These are phyloP conservation scores for Microsporum audouinii DNA, from an alignment of 2,329 filamentous ascomycete genomes.

Conservation along the genomic window DNA sequence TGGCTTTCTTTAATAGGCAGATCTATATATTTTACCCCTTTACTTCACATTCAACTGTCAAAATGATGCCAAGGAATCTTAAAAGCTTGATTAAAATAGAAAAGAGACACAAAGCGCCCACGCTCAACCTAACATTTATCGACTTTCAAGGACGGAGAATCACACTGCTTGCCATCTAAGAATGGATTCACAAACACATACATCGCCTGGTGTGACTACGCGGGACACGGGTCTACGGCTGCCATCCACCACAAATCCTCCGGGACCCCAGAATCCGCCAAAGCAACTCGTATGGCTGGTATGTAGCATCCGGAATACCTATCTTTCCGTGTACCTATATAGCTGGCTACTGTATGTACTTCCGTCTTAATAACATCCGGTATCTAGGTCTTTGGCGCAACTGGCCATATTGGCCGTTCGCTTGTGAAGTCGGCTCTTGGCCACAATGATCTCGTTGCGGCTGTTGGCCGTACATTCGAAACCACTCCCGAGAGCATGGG, in stretches of 20 bases:
- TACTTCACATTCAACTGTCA: background rate
- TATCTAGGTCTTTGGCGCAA: slow-evolving; percentile 74
- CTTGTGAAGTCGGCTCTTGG: slow-evolving; percentile 71
- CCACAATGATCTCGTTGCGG: slow-evolving; percentile 72
- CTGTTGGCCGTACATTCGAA: slow-evolving; percentile 73
- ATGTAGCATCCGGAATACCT: slow-evolving; percentile 26
- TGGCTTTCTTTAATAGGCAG: background rate
- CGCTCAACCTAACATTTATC: background rate
- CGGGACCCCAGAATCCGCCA: slow-evolving; percentile 55
- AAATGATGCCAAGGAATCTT: background rate
- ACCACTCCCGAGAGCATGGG: slow-evolving; percentile 62
- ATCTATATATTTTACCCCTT: background rate
- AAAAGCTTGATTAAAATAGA: background rate
- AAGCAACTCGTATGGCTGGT: slow-evolving; percentile 84
- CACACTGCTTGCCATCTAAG: background rate
- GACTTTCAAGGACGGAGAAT: background rate
- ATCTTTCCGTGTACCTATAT: background rate
- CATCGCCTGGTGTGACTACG: slow-evolving; percentile 18
- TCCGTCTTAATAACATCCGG: background rate
- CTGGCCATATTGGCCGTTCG: slow-evolving; percentile 91
- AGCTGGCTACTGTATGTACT: background rate
- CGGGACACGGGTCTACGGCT: slow-evolving; percentile 46
- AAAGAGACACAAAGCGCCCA: background rate
- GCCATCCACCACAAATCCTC: slow-evolving; percentile 77
- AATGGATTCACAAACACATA: slow-evolving; percentile 3